A percentile compares a stretch with the other conserved stretches of the same genome.
Conservation (phyloP, 192 early-diverging fungal genomes). For the Coemansia erecta region DNA sequence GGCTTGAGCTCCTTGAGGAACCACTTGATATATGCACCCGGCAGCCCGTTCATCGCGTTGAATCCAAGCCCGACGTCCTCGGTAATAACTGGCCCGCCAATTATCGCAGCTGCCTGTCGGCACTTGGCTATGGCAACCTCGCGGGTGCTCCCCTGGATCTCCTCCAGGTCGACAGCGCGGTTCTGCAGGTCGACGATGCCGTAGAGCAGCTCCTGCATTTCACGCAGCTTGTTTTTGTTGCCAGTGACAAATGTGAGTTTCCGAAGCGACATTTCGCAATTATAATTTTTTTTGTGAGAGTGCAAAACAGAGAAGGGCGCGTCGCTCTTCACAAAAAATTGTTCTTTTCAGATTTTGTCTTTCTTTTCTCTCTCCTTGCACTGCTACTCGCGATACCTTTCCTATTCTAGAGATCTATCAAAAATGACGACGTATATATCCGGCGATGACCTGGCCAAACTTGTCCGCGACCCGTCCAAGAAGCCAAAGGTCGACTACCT, state of each 20-base stretch:
- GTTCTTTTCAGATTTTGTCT: not conserved
- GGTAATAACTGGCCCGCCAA: slow-evolving; percentile 75
- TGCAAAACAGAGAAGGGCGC: not conserved
- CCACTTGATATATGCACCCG: slow-evolving; percentile 93
- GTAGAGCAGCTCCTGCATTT: slow-evolving; percentile 81
- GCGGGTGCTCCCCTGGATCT: slow-evolving; percentile 82
- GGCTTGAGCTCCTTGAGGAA: slow-evolving; percentile 81
- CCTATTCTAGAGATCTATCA: not conserved
- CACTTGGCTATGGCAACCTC: slow-evolving; percentile 82
- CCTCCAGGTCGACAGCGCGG: slow-evolving; percentile 79
- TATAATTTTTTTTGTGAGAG: not conserved
- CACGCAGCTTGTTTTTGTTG: slow-evolving; percentile 92
- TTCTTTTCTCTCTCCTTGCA: not conserved
- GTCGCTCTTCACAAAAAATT: slow-evolving; percentile 1
- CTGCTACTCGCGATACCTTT: not conserved
- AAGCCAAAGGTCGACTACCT: slow-evolving; percentile 66
- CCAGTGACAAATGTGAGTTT: slow-evolving; percentile 87
- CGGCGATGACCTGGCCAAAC: slow-evolving; percentile 49
- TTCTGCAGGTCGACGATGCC: slow-evolving; percentile 64
- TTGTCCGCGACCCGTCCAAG: slow-evolving; percentile 60
- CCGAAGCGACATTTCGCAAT: slow-evolving; percentile 26
- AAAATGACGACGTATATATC: slow-evolving; percentile 14
- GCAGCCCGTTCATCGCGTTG: slow-evolving; percentile 88
- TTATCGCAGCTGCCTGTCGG: slow-evolving; percentile 63
- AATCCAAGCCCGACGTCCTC: slow-evolving; percentile 96